Conservation (phyloP, 2,329 filamentous ascomycete genomes). For the Grosmannia serpens region DNA sequence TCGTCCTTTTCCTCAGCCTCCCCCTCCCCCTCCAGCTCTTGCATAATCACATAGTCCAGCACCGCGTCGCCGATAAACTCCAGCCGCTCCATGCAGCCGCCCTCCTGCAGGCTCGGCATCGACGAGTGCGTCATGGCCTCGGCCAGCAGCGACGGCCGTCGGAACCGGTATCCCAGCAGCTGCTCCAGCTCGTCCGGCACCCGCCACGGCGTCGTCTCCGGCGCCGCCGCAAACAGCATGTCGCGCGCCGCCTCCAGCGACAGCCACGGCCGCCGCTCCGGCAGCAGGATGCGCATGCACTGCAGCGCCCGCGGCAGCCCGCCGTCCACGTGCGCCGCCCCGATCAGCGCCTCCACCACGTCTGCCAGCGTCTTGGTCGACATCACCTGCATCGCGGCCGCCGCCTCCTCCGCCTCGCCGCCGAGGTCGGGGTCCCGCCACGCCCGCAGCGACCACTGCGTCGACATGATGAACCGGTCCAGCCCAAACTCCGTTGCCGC, state of each 20-base stretch:
- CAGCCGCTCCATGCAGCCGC: conserved; percentile 54
- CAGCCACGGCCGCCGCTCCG: conserved; percentile 45
- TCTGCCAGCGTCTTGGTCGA: conserved; percentile 79
- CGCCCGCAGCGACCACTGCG: conserved; percentile 53
- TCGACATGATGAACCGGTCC: conserved; percentile 60
- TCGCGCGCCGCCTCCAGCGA: conserved; percentile 28
- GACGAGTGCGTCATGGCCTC: conserved; percentile 78
- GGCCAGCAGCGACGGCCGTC: conserved; percentile 53
- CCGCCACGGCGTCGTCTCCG: conserved; percentile 28
- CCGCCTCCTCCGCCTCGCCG: conserved; percentile 7
- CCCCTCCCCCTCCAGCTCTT: not conserved
- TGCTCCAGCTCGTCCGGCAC: conserved; percentile 40
- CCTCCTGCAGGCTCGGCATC: conserved; percentile 29
- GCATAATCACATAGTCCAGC: conserved; percentile 65
- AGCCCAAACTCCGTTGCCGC: conserved; percentile 53
- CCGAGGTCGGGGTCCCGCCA: conserved; percentile 55
- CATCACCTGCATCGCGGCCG: conserved; percentile 19
- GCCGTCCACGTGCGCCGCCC: conserved; percentile 59
- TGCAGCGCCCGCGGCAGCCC: conserved; percentile 49
- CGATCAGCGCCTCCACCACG: conserved; percentile 75
- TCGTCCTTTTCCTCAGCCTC: not conserved
- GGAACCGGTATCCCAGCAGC: conserved; percentile 62
- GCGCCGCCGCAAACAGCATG: conserved; percentile 31
- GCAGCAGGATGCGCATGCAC: conserved; percentile 57
- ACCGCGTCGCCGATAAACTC: conserved; percentile 84